Evolutionary conservation across 2,329 filamentous ascomycete genomes (phyloP), one percentile per base, ranked within the genome.

Genomic region (Aspergillus ochraceoroseus): DNA sequence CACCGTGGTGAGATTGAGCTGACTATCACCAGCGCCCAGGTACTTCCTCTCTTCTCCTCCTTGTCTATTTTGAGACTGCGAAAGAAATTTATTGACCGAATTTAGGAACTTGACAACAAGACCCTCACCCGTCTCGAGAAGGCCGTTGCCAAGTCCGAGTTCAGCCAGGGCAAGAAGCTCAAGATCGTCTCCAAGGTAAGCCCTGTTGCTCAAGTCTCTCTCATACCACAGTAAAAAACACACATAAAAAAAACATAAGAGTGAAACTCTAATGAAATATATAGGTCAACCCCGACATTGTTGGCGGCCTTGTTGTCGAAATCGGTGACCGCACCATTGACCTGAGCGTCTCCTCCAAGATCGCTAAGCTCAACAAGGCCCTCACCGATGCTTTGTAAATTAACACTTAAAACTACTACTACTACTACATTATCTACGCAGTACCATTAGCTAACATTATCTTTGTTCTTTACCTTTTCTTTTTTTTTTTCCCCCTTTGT

Each of bases 331-430:
- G 90, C 65, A 96, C 90, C 68, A 95, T 98, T 65, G 92, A 98
- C 73, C 84, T 95, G 58, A 92, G 85, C 71, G 89, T 98, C 63
- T 90, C 90, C 34, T 77, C 85, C 67, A 94, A 90, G 79, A 84
- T 98, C 71, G 79, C 86, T 68, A 94, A 88, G 82, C 87, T 98
- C 80, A 98, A 98, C 87, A 98, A 96, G 84, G 83, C 95, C 68
- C 85, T 98, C 66, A 89, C 79, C 58, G 92, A 98, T 73, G 79
- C 84, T 70, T 77, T 98, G 85, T 98, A 95, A 86, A 88, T 68
- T 64, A 39, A 22, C 11, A 12, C 26, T 9, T 22, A 14, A 33
- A 22, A 22, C 26, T 20, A 28, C n/a, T 7, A 5, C 25, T 12
- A 36, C 8, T 8, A 12, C 19, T 18, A 7, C 2, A 22, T 38